phyloP scores from a whole-genome alignment of 2,329 filamentous ascomycete species.

The Fusarium lateritium region DNA sequence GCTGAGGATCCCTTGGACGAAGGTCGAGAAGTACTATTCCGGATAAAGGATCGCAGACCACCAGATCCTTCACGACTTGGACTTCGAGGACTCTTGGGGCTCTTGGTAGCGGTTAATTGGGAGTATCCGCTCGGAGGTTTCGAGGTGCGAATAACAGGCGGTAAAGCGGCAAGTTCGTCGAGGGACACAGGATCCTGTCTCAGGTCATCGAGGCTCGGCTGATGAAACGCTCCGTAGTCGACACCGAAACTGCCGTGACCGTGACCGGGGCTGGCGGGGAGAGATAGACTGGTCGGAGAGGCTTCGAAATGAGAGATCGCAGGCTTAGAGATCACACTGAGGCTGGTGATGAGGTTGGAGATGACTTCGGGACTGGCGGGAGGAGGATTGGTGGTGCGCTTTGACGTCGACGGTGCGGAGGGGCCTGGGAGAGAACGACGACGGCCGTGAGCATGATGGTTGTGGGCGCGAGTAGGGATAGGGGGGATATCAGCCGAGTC shows the following conservation, averaged over 20 bases:
- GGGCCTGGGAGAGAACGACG: conserved; percentile 38
- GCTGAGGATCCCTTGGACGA: conserved; percentile 71
- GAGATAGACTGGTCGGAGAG: conserved; percentile 59
- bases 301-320: conserved; percentile 79
- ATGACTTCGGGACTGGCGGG: conserved; percentile 78
- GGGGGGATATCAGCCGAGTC: conserved; percentile 50
- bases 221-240: conserved; percentile 78
- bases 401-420: conserved; percentile 17
- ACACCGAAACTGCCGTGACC: conserved; percentile 75
- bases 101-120: conserved; percentile 75
- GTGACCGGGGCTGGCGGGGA: conserved; percentile 55
- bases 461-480: conserved; percentile 51
- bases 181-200: conserved; percentile 64
- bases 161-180: conserved; percentile 72
- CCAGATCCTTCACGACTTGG: conserved; percentile 63
- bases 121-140: conserved; percentile 86
- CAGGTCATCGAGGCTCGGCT: conserved; percentile 65
- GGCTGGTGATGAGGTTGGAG: conserved; percentile 77
- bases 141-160: conserved; percentile 85
- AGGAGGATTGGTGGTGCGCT: conserved; percentile 49
- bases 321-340: conserved; percentile 77
- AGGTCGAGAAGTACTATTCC: conserved; percentile 66
- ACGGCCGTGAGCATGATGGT: conserved; percentile 33
- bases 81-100: conserved; percentile 63
- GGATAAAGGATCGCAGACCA: conserved; percentile 73